Conservation (phyloP, 441 rosid genomes). For the Cnidoscolus chayamansa region DNA sequence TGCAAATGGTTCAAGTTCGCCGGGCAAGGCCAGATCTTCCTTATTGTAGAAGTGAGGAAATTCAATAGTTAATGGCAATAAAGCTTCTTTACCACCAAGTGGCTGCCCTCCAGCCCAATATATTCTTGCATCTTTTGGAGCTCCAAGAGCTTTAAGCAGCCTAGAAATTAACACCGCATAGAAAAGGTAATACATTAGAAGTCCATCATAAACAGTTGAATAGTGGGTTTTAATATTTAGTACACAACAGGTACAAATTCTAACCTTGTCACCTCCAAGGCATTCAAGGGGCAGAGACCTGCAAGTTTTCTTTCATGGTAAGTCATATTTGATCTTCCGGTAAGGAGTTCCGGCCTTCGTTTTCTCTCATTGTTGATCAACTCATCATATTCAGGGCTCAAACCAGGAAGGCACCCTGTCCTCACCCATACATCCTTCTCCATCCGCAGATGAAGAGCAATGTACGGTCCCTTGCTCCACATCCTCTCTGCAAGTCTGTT, state of each 20-base stretch:
- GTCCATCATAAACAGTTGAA: background rate
- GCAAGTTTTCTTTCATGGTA: conserved; percentile 69
- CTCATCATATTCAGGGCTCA: conserved; percentile 68
- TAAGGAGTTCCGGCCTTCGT: conserved; percentile 79
- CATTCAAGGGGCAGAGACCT: conserved; percentile 88
- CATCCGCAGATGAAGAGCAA: conserved; percentile 80
- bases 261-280: conserved; percentile 82
- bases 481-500: conserved; percentile 74
- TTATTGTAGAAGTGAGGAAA: conserved; percentile 76
- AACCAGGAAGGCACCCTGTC: conserved; percentile 87
- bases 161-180: conserved; percentile 30
- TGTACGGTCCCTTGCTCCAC: conserved; percentile 76
- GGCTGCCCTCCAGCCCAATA: conserved; percentile 98
- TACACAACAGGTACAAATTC: background rate
- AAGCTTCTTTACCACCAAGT: conserved; percentile 72
- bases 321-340: conserved; percentile 78
- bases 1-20: conserved; percentile 71
- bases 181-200: background rate
- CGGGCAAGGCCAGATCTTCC: conserved; percentile 68
- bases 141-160: conserved; percentile 90
- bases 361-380: conserved; percentile 62
- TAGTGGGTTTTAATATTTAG: background rate
- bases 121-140: conserved; percentile 60
- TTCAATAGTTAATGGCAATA: conserved; percentile 55
- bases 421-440: conserved; percentile 97